phyloP scores from a whole-genome alignment of 805 yeast genomes.

The Starmerella riodocensis region DNA sequence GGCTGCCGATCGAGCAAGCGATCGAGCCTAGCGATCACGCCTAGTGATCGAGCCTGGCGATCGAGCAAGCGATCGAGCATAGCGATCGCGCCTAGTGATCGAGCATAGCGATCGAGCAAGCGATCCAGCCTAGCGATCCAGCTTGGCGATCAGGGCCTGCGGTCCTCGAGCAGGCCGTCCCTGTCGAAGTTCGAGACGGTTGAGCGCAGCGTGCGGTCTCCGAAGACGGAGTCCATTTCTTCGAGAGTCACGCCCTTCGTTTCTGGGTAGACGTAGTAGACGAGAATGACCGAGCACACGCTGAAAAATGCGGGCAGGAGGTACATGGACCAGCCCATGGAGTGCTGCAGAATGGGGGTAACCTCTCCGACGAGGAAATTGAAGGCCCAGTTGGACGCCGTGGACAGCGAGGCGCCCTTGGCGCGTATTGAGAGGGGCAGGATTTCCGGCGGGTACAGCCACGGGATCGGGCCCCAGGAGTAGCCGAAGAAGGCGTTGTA shows the following conservation, averaged over 20 bases:
- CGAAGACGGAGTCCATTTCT: slow-evolving; percentile 84
- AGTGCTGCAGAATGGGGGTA: slow-evolving; percentile 73
- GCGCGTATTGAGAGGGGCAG: slow-evolving; percentile 75
- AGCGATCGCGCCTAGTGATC: too few species aligned
- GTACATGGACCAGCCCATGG: slow-evolving; percentile 67
- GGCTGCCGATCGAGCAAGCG: too few species aligned
- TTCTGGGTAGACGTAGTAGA: slow-evolving; percentile 67
- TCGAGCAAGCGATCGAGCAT: too few species aligned
- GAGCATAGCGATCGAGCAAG: too few species aligned
- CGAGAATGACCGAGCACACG: slow-evolving; percentile 56
- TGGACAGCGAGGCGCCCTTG: slow-evolving; percentile 78
- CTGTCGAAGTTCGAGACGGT: slow-evolving; percentile 13
- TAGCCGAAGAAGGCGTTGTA: slow-evolving; percentile 74
- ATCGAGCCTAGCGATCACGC: too few species aligned
- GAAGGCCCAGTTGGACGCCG: slow-evolving; percentile 88
- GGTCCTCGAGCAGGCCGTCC: slow-evolving; percentile 6
- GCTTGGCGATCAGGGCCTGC: too few species aligned
- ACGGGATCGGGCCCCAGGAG: slow-evolving; percentile 91
- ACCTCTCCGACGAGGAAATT: slow-evolving; percentile 85
- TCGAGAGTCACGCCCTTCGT: slow-evolving; percentile 80
- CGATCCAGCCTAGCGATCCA: too few species aligned
- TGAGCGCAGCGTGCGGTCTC: slow-evolving; percentile 37
- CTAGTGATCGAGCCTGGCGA: too few species aligned
- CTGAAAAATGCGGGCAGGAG: slow-evolving; percentile 72
- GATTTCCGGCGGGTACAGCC: slow-evolving; percentile 79